Conservation (phyloP, 2,329 filamentous ascomycete genomes). For the Raffaelea deltoideospora region DNA sequence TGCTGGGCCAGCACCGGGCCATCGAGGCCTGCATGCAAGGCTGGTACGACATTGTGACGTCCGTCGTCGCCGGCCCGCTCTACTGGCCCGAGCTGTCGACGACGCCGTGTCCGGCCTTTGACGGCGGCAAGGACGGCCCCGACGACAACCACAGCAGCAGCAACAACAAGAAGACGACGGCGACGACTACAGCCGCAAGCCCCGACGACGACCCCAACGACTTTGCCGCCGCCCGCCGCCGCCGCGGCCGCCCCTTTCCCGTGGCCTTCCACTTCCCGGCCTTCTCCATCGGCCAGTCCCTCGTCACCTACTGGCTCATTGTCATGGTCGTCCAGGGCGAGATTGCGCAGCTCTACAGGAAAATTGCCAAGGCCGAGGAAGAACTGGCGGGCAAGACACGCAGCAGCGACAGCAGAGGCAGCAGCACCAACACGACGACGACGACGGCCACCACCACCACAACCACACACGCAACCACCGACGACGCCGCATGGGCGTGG, state of each 20-base stretch:
- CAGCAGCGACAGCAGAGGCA: too few relatives aligned
- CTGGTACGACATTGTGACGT: constrained; percentile 7
- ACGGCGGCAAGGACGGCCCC: background rate
- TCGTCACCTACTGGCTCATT: constrained; percentile 10
- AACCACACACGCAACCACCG: too few relatives aligned
- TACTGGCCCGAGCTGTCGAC: constrained; percentile 10
- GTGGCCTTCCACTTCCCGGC: constrained; percentile 12
- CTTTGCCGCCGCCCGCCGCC: too few relatives aligned
- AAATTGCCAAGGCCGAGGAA: background rate
- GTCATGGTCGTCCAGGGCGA: constrained; percentile 7
- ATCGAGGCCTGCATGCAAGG: constrained; percentile 3
- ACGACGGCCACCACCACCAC: too few relatives aligned
- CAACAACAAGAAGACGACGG: too few relatives aligned
- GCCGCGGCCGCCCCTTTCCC: constrained; percentile 7
- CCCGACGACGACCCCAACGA: too few relatives aligned
- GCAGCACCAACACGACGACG: too few relatives aligned
- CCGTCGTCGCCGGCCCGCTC: constrained; percentile 7
- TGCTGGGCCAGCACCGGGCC: constrained; percentile 5
- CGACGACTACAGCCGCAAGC: too few relatives aligned
- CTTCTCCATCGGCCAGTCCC: constrained; percentile 9
- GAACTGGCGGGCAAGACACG: too few relatives aligned
- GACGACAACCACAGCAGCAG: background rate
- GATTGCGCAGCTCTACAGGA: constrained; percentile 2
- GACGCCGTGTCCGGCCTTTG: constrained; percentile 1
- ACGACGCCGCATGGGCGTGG: too few relatives aligned